Conservation (phyloP, 495 filamentous ascomycete species). For the Filosporella fistucella region DNA sequence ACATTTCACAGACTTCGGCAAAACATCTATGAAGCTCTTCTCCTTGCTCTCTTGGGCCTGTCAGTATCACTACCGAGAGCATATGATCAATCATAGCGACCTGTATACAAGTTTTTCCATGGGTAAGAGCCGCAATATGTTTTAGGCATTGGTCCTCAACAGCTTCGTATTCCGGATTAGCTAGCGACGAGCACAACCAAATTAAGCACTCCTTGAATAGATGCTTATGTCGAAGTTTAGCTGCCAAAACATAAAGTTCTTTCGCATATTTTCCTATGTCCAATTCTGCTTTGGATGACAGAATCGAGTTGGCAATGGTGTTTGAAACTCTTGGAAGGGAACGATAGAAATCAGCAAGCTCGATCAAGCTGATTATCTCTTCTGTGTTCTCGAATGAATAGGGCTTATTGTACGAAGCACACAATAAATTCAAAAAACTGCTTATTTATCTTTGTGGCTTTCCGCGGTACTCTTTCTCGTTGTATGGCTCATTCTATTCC, state of each 20-base stretch:
- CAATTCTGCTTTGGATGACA: not conserved
- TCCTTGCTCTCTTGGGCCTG: not conserved
- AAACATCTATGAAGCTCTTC: not conserved
- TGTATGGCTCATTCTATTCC: too few relatives aligned
- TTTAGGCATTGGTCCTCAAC: not conserved
- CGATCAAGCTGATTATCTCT: not conserved
- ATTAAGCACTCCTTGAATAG: slow-evolving; percentile 1
- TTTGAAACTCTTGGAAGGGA: not conserved
- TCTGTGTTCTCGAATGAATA: not conserved
- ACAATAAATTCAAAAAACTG: too few relatives aligned
- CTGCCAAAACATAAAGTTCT: not conserved
- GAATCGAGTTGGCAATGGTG: not conserved
- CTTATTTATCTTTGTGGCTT: too few relatives aligned
- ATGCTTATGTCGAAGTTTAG: not conserved
- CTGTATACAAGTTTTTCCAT: too few relatives aligned
- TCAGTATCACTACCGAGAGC: too few relatives aligned
- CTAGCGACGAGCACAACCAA: not conserved
- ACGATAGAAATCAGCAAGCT: not conserved
- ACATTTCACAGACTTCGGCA: too few relatives aligned
- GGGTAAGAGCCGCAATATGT: not conserved
- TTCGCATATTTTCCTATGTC: too few relatives aligned
- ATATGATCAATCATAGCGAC: too few relatives aligned
- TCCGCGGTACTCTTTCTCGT: too few relatives aligned
- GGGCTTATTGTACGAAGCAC: not conserved
- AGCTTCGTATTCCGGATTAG: not conserved